phyloP scores from a whole-genome alignment of 2,329 filamentous ascomycete genomes.

The Salinomyces thailandicus region DNA sequence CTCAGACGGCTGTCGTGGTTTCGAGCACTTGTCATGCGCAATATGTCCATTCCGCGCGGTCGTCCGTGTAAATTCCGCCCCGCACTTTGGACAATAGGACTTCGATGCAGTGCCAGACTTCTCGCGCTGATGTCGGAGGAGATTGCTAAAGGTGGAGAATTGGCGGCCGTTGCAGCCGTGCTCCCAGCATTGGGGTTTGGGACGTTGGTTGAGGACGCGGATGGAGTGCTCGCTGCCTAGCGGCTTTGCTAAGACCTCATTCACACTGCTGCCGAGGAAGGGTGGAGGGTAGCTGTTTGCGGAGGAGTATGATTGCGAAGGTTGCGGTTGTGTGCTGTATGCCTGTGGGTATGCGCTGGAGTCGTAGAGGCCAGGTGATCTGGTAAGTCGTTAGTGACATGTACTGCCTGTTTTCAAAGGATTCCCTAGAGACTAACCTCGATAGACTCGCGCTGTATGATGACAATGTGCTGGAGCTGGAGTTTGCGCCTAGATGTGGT shows the following conservation, averaged over 20 bases:
- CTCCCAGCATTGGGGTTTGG: conserved; percentile 95
- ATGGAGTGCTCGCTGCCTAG: conserved; percentile 18
- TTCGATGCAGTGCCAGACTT: conserved; percentile 87
- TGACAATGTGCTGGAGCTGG: conserved; percentile 11
- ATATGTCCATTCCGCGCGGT: conserved; percentile 79
- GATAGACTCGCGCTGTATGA: conserved; percentile 17
- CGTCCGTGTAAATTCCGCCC: conserved; percentile 85
- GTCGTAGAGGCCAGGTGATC: conserved; percentile 24
- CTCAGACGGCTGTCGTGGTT: conserved; percentile 49
- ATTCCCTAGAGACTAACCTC: no score
- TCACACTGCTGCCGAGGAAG: conserved; percentile 15
- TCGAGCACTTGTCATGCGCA: conserved; percentile 76
- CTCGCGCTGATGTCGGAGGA: conserved; percentile 83
- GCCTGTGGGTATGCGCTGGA: conserved; percentile 19
- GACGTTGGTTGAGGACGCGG: conserved; percentile 33
- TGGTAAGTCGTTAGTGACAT: no score
- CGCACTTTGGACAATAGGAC: conserved; percentile 80
- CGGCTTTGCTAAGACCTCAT: conserved; percentile 15
- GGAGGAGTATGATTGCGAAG: conserved; percentile 16
- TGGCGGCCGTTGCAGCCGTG: conserved; percentile 92
- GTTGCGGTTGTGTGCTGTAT: conserved; percentile 16
- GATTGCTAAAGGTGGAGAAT: conserved; percentile 93
- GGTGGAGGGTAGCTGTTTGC: conserved; percentile 17
- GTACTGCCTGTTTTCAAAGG: no score
- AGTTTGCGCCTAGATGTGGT: conserved; percentile 17